A percentile compares a stretch with the other conserved stretches of the same genome.
phyloP scores from a whole-genome alignment of 2,329 filamentous ascomycete genomes.

The Dothistroma septosporum region DNA sequence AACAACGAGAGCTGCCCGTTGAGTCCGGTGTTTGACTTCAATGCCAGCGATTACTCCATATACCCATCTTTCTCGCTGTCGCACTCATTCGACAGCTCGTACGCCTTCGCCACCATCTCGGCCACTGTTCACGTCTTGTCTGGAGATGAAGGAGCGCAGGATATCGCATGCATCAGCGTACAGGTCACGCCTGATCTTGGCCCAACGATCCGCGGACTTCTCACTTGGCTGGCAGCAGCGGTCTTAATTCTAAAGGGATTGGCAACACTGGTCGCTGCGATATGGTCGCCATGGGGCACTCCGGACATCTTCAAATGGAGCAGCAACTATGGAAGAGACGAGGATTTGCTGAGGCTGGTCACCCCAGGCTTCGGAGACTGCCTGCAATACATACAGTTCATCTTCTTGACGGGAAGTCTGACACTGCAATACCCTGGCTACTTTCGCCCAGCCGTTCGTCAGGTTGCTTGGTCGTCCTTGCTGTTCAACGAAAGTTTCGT shows the following conservation, averaged over 20 bases:
- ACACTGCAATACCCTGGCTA: conserved; percentile 88
- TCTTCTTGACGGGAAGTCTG: conserved; percentile 80
- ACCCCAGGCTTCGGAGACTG: conserved; percentile 97
- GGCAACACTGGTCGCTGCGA: conserved; percentile 77
- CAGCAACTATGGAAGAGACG: conserved; percentile 94
- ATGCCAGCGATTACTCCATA: conserved; percentile 47
- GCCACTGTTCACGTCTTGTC: conserved; percentile 70
- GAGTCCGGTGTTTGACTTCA: conserved; percentile 63
- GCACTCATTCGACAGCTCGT: conserved; percentile 74
- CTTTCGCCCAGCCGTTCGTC: conserved; percentile 86
- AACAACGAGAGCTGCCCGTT: conserved; percentile 66
- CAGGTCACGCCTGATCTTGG: conserved; percentile 81
- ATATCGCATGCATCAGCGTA: conserved; percentile 76
- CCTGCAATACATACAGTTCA: conserved; percentile 92
- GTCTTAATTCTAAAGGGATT: conserved; percentile 75
- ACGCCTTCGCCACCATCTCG: conserved; percentile 78
- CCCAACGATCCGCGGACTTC: conserved; percentile 58
- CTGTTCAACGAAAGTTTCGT: conserved; percentile 93
- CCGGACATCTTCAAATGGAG: conserved; percentile 90
- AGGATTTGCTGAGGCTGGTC: conserved; percentile 83
- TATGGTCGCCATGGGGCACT: conserved; percentile 91
- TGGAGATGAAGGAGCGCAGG: conserved; percentile 60
- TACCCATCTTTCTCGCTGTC: conserved; percentile 71
- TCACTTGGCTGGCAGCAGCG: conserved; percentile 72
- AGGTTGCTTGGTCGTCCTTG: conserved; percentile 80